These are phyloP conservation scores for Prunella vulgaris DNA, from an alignment of 257 asterid genomes.

Conservation along the genomic window DNA sequence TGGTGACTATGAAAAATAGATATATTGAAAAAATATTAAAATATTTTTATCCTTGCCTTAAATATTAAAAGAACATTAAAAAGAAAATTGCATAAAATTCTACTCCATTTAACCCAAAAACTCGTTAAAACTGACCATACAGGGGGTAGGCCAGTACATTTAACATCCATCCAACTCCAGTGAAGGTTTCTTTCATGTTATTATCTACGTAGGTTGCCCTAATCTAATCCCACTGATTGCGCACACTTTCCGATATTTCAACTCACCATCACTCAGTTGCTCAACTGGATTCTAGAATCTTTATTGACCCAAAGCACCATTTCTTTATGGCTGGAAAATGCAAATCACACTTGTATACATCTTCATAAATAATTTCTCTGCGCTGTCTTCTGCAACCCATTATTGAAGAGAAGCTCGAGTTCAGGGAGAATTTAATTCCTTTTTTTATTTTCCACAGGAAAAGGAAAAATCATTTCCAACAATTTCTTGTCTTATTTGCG, in stretches of 20 bases:
- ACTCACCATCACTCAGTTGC: neutral
- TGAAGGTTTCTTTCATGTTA: no score
- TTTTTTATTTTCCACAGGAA: neutral
- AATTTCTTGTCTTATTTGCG: neutral
- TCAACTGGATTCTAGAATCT: slow-evolving; percentile 16
- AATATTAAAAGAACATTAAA: no score
- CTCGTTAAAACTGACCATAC: no score
- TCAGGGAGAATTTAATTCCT: neutral
- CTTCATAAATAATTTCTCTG: neutral
- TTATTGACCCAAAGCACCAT: slow-evolving; percentile 3
- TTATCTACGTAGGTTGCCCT: slow-evolving; percentile 6
- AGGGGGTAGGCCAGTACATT: no score
- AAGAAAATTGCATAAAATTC: no score
- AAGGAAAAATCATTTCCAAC: neutral
- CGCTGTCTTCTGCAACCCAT: neutral
- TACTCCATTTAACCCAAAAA: no score
- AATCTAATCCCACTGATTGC: neutral
- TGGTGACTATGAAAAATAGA: no score
- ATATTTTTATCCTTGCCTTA: no score
- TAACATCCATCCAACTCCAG: no score
- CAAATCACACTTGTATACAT: neutral
- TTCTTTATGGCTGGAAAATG: neutral
- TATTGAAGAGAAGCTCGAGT: neutral
- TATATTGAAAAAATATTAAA: no score
- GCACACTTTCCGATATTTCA: neutral